Evolutionary conservation across 2,329 filamentous ascomycete genomes (phyloP).

Genomic region (Talaromyces sp.): DNA sequence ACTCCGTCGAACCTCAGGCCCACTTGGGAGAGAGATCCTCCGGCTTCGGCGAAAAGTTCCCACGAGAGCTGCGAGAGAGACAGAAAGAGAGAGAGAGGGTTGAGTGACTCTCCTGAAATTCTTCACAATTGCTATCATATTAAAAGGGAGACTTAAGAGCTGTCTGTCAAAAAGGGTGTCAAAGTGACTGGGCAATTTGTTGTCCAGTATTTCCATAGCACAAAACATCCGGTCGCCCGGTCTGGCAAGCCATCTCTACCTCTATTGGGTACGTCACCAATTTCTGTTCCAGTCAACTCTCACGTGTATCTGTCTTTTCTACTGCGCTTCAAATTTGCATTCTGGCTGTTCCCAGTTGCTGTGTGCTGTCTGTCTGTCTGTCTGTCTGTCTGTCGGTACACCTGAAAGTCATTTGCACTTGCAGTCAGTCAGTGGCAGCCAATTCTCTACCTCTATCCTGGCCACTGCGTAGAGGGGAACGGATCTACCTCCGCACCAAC

Average conservation of each 20-base stretch:
- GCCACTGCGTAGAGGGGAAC: constrained; percentile 2
- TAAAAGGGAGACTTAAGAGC: neutral
- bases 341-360: neutral
- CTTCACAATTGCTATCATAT: neutral
- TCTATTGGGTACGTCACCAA: neutral
- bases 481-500: constrained; percentile 3
- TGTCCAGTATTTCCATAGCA: neutral
- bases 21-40: neutral
- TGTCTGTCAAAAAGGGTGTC: neutral
- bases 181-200: neutral
- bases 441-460: neutral
- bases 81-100: neutral
- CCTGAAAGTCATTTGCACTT: neutral
- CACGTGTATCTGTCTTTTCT: neutral
- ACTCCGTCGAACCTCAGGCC: constrained; percentile 3
- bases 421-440: no score
- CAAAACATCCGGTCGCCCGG: neutral
- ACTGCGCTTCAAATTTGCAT: neutral
- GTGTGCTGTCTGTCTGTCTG: no score
- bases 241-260: neutral
- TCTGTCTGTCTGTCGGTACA: neutral
- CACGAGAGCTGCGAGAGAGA: neutral
- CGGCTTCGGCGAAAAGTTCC: constrained; percentile 11
- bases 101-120: neutral
- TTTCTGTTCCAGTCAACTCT: neutral